A percentile compares a stretch with the other conserved stretches of the same genome.
Evolutionary conservation across 768 basidiomycete genomes (phyloP).

Genomic region (Ramaria rubella): DNA sequence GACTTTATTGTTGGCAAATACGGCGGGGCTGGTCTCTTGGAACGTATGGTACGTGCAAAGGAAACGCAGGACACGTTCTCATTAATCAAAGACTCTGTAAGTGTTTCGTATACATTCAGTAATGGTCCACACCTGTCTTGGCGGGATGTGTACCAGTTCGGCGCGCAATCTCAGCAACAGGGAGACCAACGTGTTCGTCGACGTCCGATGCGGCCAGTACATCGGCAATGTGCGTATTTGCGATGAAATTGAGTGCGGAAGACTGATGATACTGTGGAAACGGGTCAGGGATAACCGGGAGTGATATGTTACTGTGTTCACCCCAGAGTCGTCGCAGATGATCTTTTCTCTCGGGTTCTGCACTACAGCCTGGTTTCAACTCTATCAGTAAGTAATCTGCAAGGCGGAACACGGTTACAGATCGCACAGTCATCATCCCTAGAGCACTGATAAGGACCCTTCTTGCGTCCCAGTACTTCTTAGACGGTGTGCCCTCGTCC

Average conservation of each 20-base stretch:
- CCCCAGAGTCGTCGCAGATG: not conserved
- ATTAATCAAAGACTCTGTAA: not conserved
- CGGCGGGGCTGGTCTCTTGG: slow-evolving; percentile 1
- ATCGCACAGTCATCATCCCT: slow-evolving; percentile 5
- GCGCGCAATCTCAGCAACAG: slow-evolving; percentile 2
- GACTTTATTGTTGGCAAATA: slow-evolving; percentile 6
- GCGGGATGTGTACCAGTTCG: not conserved
- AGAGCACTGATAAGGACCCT: slow-evolving; percentile 5
- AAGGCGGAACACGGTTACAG: not conserved
- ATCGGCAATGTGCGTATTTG: slow-evolving; percentile 1
- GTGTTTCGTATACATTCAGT: not conserved
- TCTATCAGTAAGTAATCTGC: not conserved
- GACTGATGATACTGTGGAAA: slow-evolving; percentile 8
- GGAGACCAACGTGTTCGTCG: not conserved
- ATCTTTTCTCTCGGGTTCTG: slow-evolving; percentile 10
- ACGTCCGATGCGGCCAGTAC: slow-evolving; percentile 2
- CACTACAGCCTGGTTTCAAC: slow-evolving; percentile 4
- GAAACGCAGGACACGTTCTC: slow-evolving; percentile 1
- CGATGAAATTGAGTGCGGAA: slow-evolving; percentile 8
- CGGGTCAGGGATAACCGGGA: not conserved
- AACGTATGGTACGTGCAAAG: slow-evolving; percentile 10
- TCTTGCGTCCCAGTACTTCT: slow-evolving; percentile 7
- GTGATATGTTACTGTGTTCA: not conserved
- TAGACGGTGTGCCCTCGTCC: slow-evolving; percentile 3
- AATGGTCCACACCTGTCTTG: slow-evolving; percentile 7